Percentiles rank a stretch among this genome's conserved stretches.
Evolutionary conservation across 805 yeast species (phyloP).

Genomic region (Ogataea parapolymorpha): DNA sequence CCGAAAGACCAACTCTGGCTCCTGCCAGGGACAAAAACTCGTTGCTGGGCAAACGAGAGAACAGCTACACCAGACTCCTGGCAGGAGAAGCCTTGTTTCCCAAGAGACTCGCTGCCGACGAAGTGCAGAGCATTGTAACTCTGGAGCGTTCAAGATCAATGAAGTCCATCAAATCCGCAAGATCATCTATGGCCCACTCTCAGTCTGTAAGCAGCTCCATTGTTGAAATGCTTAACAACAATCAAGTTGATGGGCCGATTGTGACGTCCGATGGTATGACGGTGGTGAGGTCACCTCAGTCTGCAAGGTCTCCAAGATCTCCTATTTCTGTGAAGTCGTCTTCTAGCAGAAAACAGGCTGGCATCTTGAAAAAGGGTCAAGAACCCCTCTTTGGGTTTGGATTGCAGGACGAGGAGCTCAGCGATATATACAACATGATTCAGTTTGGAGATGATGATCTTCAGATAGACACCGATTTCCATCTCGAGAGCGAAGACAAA

Average conservation of each 20-base stretch:
- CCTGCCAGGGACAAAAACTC: conserved; percentile 6
- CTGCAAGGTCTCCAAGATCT: conserved; percentile 15
- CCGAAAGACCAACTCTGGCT: conserved; percentile 6
- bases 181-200: conserved; percentile 14
- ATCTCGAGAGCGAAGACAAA: conserved; percentile 13
- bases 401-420: conserved; percentile 19
- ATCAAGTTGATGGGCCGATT: conserved; percentile 17
- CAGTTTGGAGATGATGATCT: conserved; percentile 27
- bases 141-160: conserved; percentile 63
- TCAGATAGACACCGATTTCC: conserved; percentile 25
- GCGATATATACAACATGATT: conserved; percentile 30
- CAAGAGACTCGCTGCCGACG: conserved; percentile 59
- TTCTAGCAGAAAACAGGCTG: conserved; percentile 3
- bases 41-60: conserved; percentile 1
- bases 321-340: conserved; percentile 20
- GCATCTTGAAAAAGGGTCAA: conserved; percentile 8
- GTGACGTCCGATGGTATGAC: conserved; percentile 42
- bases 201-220: conserved; percentile 25
- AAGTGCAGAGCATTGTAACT: conserved; percentile 71
- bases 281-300: conserved; percentile 27
- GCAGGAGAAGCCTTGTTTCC: conserved; percentile 68
- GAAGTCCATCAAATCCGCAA: conserved; percentile 51
- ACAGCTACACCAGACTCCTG: conserved; percentile 28
- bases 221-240: conserved; percentile 22
- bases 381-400: conserved; percentile 8